These are phyloP conservation scores for Cyclotella distinguenda DNA, from an alignment of 108 stramenopile genomes.

Conservation along the genomic window DNA sequence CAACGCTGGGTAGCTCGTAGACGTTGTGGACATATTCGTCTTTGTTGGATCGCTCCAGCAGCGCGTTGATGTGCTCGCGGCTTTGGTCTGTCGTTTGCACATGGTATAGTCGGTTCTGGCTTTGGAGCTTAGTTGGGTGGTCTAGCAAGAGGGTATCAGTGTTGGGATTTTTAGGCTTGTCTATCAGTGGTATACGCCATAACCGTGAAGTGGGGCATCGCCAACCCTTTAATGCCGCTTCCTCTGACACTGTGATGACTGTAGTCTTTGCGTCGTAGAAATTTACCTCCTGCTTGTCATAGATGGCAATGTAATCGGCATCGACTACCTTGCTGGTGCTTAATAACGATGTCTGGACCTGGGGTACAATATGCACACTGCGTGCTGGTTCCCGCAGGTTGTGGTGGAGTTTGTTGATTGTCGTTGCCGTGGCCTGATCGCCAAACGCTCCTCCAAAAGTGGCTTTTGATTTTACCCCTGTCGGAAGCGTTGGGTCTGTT, in stretches of 20 bases:
- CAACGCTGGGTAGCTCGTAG: conserved; percentile 6
- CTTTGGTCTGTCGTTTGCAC: background rate
- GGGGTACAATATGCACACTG: background rate
- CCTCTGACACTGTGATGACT: too few relatives aligned
- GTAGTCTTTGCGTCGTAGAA: background rate
- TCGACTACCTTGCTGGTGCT: background rate
- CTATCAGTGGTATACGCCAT: background rate
- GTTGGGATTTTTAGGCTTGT: background rate
- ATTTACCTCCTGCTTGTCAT: conserved; percentile 6
- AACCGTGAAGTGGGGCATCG: background rate
- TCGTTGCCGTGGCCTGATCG: background rate
- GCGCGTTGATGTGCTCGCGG: background rate
- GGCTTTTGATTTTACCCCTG: background rate
- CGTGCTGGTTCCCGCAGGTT: background rate
- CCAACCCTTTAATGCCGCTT: background rate
- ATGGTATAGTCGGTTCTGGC: background rate
- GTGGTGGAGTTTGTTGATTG: background rate
- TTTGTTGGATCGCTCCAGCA: background rate
- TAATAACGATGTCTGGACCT: background rate
- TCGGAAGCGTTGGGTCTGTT: background rate
- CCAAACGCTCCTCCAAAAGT: background rate
- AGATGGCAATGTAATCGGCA: background rate
- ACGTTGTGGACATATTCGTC: background rate
- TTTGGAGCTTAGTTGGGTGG: background rate
- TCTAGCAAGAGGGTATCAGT: background rate